Base-by-base conservation (phyloP, 768 basidiomycete species). In the Podaxis rugospora region DNA sequence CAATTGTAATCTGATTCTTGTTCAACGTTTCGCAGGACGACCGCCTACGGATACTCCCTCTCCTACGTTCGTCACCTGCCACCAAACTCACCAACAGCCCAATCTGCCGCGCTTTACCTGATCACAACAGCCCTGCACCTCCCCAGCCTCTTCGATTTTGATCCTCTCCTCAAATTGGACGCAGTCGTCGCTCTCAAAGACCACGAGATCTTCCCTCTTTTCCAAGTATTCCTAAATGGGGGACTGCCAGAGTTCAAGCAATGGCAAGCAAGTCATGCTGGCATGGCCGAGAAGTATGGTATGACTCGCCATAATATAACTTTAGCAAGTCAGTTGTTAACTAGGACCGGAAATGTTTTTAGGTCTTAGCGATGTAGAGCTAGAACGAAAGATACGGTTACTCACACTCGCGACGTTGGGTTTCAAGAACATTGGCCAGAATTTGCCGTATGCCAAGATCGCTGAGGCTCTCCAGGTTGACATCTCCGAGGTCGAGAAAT, bases 361-460 rank as follows among this genome's bases (percentile, higher is more conserved):
- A 90, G 89, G 79, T 40, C 75, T 93, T 49, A 83, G 87, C 51
- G 70, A 71, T 39, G 63, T 77, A 16, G 80, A 84, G 57, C 78
- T 94, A 18, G 89, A 89, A 70, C 83, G 80, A 65, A 95, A 95
- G 76, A 88, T 95, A 49, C 84, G 89, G 25, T 81, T 93, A 6
- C 78, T 94, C 18, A 84, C 85, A 2, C 82, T 94, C 54, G 85
- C 91, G 13, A 85, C 89, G 0, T 80, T 94, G 35, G 89, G 85
- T n/a, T 88, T 89, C 69, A 78, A 88, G 65, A 82, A 91, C 68
- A 80, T 92, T 36, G 90, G 91, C 7, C 83, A 83, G 50, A 85
- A 87, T 66, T 77, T 95, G 13, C 74, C 87, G 0, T 95, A 95
- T 71, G 70, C 83, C 9, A 82, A 80, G 66, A 84, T 95, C 39